Base-by-base conservation (phyloP, 225 moss, liverwort and hornwort species). In the Anthoceros angustus region DNA sequence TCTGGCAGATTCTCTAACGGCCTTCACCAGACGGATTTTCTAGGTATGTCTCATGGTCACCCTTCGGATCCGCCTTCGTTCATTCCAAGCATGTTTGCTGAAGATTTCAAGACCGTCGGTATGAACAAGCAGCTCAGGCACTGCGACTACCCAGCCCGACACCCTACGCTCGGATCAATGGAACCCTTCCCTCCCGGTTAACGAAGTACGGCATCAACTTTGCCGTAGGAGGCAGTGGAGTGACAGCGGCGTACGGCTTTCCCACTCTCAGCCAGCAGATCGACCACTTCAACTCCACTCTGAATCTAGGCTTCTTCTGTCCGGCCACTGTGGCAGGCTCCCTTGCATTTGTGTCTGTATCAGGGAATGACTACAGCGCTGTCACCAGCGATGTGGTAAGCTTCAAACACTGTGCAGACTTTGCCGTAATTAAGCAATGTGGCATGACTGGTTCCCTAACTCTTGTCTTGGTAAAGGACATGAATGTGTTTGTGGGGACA, bases 181-280 rank as follows among this genome's bases (percentile, higher is more conserved):
- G 23, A 7, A 23, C 18, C 23, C 32, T 32, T 32, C 32, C 32
- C 32, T 15, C n/a, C 55, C 0, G 14, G 4, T 7, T 15, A 7
- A 23, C 7, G 0, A 20, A 55, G 23, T 26, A 23, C 2, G 62
- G 71, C 0, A 0, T 42, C 0, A 84, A 84, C 24, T 80, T 87
- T 25, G 87, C 87, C 14, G 65, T 86, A 4, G 70, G 75, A 67
- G 85, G 87, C 38, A 70, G 72, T 25, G 80, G 82, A 39, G 80
- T 84, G 43, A 74, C 82, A 24, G 74, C 49, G n/a, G 85, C 83
- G 16, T 43, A 74, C 6, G 83, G 82, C 6, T 66, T 76, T 12
- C 68, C 70, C 32, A 83, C 77, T 39, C 68, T 83, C 10, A 62
- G 43, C 39, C 74, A 72, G 42, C 87, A 87, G 67, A 62, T 87